phyloP scores from a whole-genome alignment of 192 early-diverging fungal genomes.

The Anaeromyces robustus region DNA sequence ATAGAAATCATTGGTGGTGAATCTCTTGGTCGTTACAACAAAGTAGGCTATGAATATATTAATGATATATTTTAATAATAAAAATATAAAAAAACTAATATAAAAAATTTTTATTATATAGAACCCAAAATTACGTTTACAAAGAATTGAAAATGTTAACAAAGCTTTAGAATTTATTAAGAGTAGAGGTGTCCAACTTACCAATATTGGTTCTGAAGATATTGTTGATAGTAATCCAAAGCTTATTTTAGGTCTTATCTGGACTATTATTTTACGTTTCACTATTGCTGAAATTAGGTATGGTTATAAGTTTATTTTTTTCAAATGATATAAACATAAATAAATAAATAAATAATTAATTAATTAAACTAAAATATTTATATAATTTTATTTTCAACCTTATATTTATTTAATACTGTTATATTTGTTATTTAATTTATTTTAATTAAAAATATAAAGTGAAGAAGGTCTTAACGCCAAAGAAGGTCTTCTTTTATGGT shows the following conservation, averaged over 20 bases:
- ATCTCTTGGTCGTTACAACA: conserved; percentile 72
- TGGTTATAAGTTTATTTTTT: not conserved
- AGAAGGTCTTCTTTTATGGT: conserved; percentile 93
- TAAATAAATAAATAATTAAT: conserved; percentile 3
- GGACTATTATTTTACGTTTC: conserved; percentile 94
- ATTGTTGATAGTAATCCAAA: conserved; percentile 86
- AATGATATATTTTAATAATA: too few relatives aligned
- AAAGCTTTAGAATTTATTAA: conserved; percentile 86
- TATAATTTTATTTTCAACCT: too few relatives aligned
- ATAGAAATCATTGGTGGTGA: conserved; percentile 90
- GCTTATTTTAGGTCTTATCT: conserved; percentile 88
- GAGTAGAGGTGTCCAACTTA: conserved; percentile 64
- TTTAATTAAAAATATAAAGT: conserved; percentile 18
- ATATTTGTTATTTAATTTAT: too few relatives aligned
- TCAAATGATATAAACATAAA: not conserved
- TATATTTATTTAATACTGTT: too few relatives aligned
- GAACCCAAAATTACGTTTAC: conserved; percentile 78
- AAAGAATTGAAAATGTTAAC: conserved; percentile 90
- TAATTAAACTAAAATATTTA: too few relatives aligned
- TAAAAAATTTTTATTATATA: not conserved
- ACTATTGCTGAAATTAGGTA: conserved; percentile 85
- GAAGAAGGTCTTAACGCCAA: conserved; percentile 91
- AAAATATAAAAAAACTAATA: too few relatives aligned
- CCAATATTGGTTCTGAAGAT: conserved; percentile 96
- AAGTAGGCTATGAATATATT: too few relatives aligned